Base-by-base conservation (phyloP, 208 protist genomes). In the Trypanosoma cruzi region DNA sequence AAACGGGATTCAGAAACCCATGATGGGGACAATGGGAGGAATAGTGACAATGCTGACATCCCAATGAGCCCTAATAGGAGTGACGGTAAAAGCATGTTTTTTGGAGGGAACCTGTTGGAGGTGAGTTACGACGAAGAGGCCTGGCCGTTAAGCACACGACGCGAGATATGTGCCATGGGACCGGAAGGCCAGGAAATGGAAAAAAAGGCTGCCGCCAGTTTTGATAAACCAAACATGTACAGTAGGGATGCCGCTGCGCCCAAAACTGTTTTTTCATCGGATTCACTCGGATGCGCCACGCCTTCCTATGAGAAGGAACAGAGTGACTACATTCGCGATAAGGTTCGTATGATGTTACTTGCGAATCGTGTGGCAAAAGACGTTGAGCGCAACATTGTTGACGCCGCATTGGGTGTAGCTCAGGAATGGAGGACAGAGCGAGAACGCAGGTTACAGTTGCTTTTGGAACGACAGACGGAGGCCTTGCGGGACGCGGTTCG, bases 341-440 rank as follows among this genome's bases (percentile, higher is more conserved):
- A 73, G 18, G 75, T 86, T 34, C 81, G 76, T 31, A 78, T 82
- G 46, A 71, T 81, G 34, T 42, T 90, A 16, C 32, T 87, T 18
- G 68, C 61, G 7, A 71, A 81, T 64, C 37, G 52, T 56, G 60
- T 76, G 4, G 22, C 44, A 24, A 40, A 67, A 13, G 44, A 62
- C 8, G 36, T 55, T 6, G 64, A 75, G 50, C 10, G 58, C 1
- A 18, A 54, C 5, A 20, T 59, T 42, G 44, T 49, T 16, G 32
- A 46, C n/a, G 42, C 42, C 16, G 26, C 60, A 26, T 50, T 61
- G 13, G 26, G 29, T 37, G 10, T 49, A n/a, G 55, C 26, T 48
- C 16, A 8, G 16, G 62, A 65, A 58, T 14, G 16, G 32, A 7
- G 3, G 18, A 37, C 10, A 3, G 31, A 68, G 46, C 54, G 44